Evolutionary conservation across 306 rosid genomes (phyloP).

Genomic region (Abrus pulchellus): DNA sequence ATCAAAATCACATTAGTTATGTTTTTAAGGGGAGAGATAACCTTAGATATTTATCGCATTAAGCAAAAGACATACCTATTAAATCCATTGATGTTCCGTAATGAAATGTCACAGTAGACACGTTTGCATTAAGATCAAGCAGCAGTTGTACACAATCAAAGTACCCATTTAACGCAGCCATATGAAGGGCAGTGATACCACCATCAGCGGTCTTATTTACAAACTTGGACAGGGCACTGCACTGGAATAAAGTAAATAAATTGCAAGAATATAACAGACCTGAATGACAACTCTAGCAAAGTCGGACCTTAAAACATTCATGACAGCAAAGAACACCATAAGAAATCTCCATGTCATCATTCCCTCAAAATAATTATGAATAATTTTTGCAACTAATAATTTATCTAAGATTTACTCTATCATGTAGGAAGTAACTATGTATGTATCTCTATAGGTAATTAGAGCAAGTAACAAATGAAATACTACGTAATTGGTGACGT

Average conservation of each 20-base stretch:
- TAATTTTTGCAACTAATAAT: slow-evolving; percentile 21
- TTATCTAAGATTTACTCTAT: not conserved
- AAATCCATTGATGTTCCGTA: slow-evolving; percentile 97
- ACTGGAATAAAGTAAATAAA: slow-evolving; percentile 83
- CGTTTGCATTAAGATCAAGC: slow-evolving; percentile 86
- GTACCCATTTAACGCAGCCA: slow-evolving; percentile 91
- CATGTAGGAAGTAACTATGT: slow-evolving; percentile 20
- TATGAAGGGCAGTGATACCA: slow-evolving; percentile 92
- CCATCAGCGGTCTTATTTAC: slow-evolving; percentile 94
- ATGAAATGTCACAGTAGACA: slow-evolving; percentile 80
- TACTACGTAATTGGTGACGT: not conserved
- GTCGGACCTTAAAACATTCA: slow-evolving; percentile 7
- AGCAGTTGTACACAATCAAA: slow-evolving; percentile 91
- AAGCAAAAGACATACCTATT: slow-evolving; percentile 68
- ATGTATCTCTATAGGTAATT: not conserved
- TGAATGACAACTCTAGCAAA: slow-evolving; percentile 39
- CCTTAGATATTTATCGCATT: not conserved
- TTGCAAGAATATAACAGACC: slow-evolving; percentile 57
- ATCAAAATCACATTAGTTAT: slow-evolving; percentile 40
- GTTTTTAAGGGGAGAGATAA: slow-evolving; percentile 27
- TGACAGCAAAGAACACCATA: slow-evolving; percentile 8
- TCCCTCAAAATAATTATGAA: slow-evolving; percentile 4
- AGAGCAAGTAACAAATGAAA: not conserved
- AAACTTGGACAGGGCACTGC: slow-evolving; percentile 97
- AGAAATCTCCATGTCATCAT: slow-evolving; percentile 35